These are phyloP conservation scores for Rostrohypoxylon terebratum DNA, from an alignment of 495 filamentous ascomycete species.

Conservation along the genomic window DNA sequence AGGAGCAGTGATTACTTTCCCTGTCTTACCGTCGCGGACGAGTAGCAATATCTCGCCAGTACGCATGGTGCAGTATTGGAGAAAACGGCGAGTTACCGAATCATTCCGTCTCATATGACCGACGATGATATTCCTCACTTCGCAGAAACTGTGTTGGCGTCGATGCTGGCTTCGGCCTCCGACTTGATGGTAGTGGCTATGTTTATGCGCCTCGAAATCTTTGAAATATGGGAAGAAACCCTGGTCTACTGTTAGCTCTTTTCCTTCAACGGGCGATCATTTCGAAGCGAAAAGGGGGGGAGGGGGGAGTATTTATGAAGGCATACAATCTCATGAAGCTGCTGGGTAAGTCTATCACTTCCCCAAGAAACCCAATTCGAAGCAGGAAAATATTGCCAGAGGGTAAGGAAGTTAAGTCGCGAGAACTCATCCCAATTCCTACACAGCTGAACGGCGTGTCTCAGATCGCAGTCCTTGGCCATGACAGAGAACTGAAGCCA, in stretches of 20 bases:
- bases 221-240: conserved; percentile 61
- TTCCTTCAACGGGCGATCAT: background rate
- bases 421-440: conserved; percentile 68
- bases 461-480: conserved; percentile 61
- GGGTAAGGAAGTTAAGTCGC: conserved; percentile 60
- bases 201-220: conserved; percentile 48
- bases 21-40: conserved; percentile 62
- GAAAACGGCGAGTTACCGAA: conserved; percentile 61
- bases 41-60: conserved; percentile 55
- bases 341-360: conserved; percentile 52
- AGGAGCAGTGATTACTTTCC: conserved; percentile 58
- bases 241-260: conserved; percentile 35
- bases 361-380: conserved; percentile 59
- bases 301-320: background rate
- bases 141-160: conserved; percentile 53
- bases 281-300: background rate
- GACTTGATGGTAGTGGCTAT: conserved; percentile 49
- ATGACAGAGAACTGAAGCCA: conserved; percentile 68
- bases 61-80: conserved; percentile 62
- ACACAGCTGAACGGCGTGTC: conserved; percentile 62
- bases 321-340: conserved; percentile 56
- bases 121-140: conserved; percentile 63
- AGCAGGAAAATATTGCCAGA: conserved; percentile 64
- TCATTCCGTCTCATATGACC: conserved; percentile 64
- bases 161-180: conserved; percentile 48